These are phyloP conservation scores for Globisporangium sylvaticum DNA, from an alignment of 352 stramenopile species.

Conservation along the genomic window DNA sequence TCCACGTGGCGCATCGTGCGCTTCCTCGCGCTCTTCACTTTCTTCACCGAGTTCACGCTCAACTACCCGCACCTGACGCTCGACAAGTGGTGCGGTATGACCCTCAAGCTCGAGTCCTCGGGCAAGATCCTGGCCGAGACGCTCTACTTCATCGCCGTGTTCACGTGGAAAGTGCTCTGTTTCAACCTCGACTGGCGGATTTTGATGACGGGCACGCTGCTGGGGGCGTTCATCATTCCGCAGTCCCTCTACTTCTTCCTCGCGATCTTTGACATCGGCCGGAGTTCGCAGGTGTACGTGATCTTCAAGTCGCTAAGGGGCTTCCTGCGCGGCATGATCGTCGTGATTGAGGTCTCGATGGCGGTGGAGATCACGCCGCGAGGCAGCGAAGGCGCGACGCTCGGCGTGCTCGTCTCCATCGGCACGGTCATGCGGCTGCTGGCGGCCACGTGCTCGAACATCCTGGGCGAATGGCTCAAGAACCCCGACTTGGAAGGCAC, in stretches of 20 bases:
- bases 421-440: conserved; percentile 46
- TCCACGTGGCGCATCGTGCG: conserved; percentile 42
- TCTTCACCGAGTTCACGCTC: conserved; percentile 57
- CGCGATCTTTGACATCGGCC: conserved; percentile 21
- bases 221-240: conserved; percentile 34
- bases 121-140: conserved; percentile 46
- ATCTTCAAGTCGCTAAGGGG: conserved; percentile 34
- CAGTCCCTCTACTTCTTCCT: conserved; percentile 37
- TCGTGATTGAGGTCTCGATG: conserved; percentile 36
- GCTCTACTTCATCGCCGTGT: conserved; percentile 36
- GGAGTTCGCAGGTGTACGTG: conserved; percentile 32
- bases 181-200: conserved; percentile 46
- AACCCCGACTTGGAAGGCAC: not conserved
- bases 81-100: conserved; percentile 37
- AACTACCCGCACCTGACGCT: conserved; percentile 43
- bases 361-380: conserved; percentile 49
- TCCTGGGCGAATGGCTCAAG: conserved; percentile 38
- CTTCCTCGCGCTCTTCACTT: conserved; percentile 59
- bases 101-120: conserved; percentile 33
- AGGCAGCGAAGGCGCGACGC: conserved; percentile 47
- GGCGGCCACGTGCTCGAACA: conserved; percentile 39
- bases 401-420: conserved; percentile 53
- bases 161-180: conserved; percentile 42
- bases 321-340: conserved; percentile 34
- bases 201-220: conserved; percentile 22